Conservation (phyloP, 2,329 filamentous ascomycete species). For the Aplosporella prunicola region DNA sequence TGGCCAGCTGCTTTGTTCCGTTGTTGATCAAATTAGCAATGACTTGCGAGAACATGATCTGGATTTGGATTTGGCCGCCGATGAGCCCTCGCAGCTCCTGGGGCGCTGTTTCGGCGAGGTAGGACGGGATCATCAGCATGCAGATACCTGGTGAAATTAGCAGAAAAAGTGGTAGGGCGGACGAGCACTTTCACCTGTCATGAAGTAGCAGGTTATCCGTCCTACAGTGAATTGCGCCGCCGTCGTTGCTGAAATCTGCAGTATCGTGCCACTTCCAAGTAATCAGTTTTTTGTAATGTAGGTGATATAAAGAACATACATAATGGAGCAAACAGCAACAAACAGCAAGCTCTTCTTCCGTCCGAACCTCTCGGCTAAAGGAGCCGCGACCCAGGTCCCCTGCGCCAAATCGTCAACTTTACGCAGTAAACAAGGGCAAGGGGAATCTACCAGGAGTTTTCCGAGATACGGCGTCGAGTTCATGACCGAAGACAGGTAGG, state of each 20-base stretch:
- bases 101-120: constrained; percentile 6
- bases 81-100: constrained; percentile 5
- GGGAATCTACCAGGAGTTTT: constrained; percentile 4
- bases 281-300: background rate
- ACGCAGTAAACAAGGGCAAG: background rate
- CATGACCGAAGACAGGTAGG: constrained; percentile 6
- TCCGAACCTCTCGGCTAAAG: constrained; percentile 7
- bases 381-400: constrained; percentile 7
- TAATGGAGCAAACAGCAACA: constrained; percentile 5
- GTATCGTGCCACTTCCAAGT: background rate
- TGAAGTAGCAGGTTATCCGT: constrained; percentile 6
- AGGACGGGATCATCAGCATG: constrained; percentile 9
- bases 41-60: constrained; percentile 8
- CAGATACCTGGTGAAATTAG: constrained; percentile 1
- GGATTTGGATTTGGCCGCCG: constrained; percentile 6
- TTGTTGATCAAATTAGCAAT: constrained; percentile 6
- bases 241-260: constrained; percentile 4
- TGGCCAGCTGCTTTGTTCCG: constrained; percentile 5
- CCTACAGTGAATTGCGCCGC: constrained; percentile 6
- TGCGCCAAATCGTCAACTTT: background rate
- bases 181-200: constrained; percentile 8
- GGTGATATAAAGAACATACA: background rate
- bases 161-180: too few species aligned
- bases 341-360: constrained; percentile 6
- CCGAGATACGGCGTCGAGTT: constrained; percentile 7